Evolutionary conservation across 2,329 filamentous ascomycete genomes (phyloP).

Genomic region (Talaromyces islandicus): DNA sequence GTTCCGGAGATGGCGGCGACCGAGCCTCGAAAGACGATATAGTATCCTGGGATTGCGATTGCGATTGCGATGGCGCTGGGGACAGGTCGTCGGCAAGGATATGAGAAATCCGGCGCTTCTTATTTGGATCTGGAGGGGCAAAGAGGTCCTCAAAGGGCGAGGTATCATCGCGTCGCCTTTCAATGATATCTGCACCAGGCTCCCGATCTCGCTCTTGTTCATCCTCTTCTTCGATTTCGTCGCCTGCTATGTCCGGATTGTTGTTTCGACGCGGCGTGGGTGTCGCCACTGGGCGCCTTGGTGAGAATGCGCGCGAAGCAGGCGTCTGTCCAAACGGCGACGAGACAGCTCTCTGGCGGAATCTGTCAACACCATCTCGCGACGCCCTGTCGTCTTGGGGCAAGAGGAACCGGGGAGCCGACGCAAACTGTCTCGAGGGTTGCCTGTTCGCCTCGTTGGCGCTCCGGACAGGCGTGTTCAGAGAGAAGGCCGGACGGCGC

Average conservation of each 20-base stretch:
- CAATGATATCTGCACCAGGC: not conserved
- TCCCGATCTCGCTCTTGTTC: constrained; percentile 1
- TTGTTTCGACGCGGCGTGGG: not conserved
- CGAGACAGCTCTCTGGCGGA: not conserved
- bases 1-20: not conserved
- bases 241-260: not conserved
- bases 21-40: not conserved
- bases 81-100: not conserved
- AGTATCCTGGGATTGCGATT: not conserved
- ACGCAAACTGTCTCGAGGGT: constrained; percentile 8
- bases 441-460: not conserved
- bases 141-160: constrained; percentile 27
- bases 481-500: constrained; percentile 7
- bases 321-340: not conserved
- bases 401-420: constrained; percentile 10
- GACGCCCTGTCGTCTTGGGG: not conserved
- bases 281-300: not conserved
- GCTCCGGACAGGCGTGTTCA: not conserved
- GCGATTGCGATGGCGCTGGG: not conserved
- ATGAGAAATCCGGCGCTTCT: constrained; percentile 24
- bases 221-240: not conserved
- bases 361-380: not conserved
- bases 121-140: constrained; percentile 20
- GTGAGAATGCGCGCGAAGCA: not conserved
- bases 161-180: not conserved